Percentiles rank a stretch among this genome's conserved stretches.
Conservation (phyloP, 768 basidiomycete genomes). For the Pleurotus salmoneostramineus region DNA sequence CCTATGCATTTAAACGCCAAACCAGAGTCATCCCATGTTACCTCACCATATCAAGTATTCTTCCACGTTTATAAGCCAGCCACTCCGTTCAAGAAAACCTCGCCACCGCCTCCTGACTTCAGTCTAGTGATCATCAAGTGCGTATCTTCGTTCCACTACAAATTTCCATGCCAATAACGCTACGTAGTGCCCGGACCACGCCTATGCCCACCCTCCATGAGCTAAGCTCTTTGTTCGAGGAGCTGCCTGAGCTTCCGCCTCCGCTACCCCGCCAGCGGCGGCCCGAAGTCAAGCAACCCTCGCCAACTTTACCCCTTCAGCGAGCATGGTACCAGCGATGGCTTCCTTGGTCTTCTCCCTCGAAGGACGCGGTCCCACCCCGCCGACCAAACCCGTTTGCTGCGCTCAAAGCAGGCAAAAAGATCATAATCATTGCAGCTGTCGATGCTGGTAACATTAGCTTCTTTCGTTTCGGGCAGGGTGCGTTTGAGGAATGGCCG, state of each 20-base stretch:
- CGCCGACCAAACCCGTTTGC: slow-evolving; percentile 70
- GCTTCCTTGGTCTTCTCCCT: background rate
- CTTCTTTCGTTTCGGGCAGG: slow-evolving; percentile 86
- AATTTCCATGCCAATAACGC: background rate
- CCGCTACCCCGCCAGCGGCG: slow-evolving; percentile 47
- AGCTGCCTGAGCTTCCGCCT: slow-evolving; percentile 64
- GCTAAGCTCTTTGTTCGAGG: slow-evolving; percentile 65
- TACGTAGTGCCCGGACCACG: slow-evolving; percentile 81
- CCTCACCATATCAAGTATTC: slow-evolving; percentile 76
- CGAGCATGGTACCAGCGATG: background rate
- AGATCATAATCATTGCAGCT: slow-evolving; percentile 78
- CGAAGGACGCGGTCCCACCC: slow-evolving; percentile 3
- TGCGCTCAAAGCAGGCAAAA: slow-evolving; percentile 79
- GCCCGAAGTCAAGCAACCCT: slow-evolving; percentile 9
- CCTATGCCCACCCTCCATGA: slow-evolving; percentile 81
- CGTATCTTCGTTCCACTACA: slow-evolving; percentile 18
- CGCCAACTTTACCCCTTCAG: background rate
- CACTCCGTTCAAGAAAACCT: slow-evolving; percentile 76
- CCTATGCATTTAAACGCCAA: slow-evolving; percentile 35
- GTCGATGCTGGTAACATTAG: slow-evolving; percentile 72
- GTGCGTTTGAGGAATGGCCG: slow-evolving; percentile 81
- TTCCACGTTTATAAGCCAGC: slow-evolving; percentile 91
- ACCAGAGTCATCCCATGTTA: slow-evolving; percentile 15
- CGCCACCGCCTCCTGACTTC: slow-evolving; percentile 81
- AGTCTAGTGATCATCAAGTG: slow-evolving; percentile 87